Base-by-base conservation (phyloP, 768 basidiomycete species). In the Hemileccinum rubropunctum region DNA sequence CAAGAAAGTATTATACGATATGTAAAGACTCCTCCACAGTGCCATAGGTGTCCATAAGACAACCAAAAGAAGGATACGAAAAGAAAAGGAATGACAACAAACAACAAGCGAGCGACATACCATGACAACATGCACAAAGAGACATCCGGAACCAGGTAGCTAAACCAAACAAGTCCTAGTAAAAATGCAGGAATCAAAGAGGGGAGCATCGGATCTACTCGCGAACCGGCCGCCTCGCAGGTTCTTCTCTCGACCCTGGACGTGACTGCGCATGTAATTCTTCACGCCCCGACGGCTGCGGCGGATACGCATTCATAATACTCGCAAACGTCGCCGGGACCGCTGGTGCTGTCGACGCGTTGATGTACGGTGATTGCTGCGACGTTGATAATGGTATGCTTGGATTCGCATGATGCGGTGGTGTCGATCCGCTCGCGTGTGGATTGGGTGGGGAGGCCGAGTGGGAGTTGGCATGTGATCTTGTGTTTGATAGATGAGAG, bases 221-320 rank as follows among this genome's bases (percentile, higher is more conserved):
- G 21, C 61, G 58, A 23, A 23, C 23, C 23, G 49, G 30, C 23
- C 47, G 52, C 32, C 58, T 48, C 38, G 47, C 57, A 45, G 53
- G 46, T 38, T 60, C 46, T 2, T 68, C 67, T 44, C 67, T 60
- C 27, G 64, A 62, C 7, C 55, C 58, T 8, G 66, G 59, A 43
- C 62, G 65, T 14, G 64, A 63, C 27, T 58, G 63, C 15, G 51
- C 54, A 9, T 60, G 58, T 7, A 65, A 53, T 14, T 62, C 59
- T 9, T 57, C 66, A 15, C 57, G 62, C 11, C 33, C 50, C 17
- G 61, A 53, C 15, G 58, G 53, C 27, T 66, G 64, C 1, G 70
- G 63, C 9, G 81, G 75, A 62, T 84, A 85, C n/a, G 83, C 83
- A 57, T 83, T 80, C 83, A 87, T 81, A 54, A 87, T 84, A 51